These are phyloP conservation scores for Sisymbrium irio DNA, from an alignment of 345 rosid species.

Conservation along the genomic window DNA sequence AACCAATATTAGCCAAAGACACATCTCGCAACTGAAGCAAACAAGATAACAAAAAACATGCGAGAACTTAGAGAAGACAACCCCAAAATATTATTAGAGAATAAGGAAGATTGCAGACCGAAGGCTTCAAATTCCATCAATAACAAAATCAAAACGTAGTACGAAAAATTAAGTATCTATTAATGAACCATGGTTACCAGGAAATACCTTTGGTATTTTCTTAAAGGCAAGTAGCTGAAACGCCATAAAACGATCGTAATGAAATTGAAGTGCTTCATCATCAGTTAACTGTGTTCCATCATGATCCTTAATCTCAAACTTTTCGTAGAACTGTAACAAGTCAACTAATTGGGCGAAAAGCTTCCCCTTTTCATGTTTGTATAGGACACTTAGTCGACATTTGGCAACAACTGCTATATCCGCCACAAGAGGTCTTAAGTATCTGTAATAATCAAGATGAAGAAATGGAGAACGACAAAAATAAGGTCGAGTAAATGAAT, in stretches of 20 bases:
- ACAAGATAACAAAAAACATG: constrained; percentile 10
- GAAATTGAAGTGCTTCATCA: constrained; percentile 88
- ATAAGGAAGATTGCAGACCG: constrained; percentile 3
- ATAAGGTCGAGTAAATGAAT: constrained; percentile 1
- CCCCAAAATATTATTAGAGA: constrained; percentile 8
- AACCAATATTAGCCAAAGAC: constrained; percentile 80
- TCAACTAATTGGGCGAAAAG: constrained; percentile 95
- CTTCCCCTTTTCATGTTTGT: constrained; percentile 81
- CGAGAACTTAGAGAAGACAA: neutral
- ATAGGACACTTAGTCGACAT: constrained; percentile 88
- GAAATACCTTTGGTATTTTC: constrained; percentile 83
- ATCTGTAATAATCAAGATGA: constrained; percentile 47
- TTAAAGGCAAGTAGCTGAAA: constrained; percentile 90
- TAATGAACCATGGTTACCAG: constrained; percentile 2
- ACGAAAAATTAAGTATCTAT: constrained; percentile 12
- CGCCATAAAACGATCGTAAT: constrained; percentile 81
- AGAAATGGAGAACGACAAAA: neutral
- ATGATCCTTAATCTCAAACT: constrained; percentile 97
- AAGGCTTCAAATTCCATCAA: constrained; percentile 8
- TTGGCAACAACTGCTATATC: constrained; percentile 94
- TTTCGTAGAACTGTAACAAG: constrained; percentile 91
- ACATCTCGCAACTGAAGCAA: constrained; percentile 75
- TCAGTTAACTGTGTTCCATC: constrained; percentile 90
- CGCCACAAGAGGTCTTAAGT: constrained; percentile 92
- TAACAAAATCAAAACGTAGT: neutral